Evolutionary conservation across 2,329 filamentous ascomycete species (phyloP), one percentile per base, ranked within the genome.

Genomic region (Macroventuria anomochaeta): DNA sequence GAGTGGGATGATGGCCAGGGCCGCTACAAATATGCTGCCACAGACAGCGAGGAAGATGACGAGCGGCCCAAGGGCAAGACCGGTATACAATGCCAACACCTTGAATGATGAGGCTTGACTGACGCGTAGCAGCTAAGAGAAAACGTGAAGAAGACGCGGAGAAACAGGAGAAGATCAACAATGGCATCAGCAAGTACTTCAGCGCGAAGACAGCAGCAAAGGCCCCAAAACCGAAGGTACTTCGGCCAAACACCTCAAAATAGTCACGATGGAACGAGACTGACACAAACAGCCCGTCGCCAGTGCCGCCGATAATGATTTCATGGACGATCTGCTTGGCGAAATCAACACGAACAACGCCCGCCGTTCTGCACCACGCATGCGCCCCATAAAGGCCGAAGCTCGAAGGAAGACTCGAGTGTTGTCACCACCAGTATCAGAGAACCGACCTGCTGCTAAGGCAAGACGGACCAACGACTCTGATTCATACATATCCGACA

Each of bases 151-250:
- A 96, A 63, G 92, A 96, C 53, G 87, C 90, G 60, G 87, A 91
- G 53, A 89, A 90, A 72, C 86, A 89, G 68, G 90, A 96, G 65
- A 92, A 90, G 73, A 91, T 92, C 62, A 92, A 96, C 75, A 89
- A 90, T 69, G 89, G 92, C 64, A 97, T 99, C 71, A 92, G 88
- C 76, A 93, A 96, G 68, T 99, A 96, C 77, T 97, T 99, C 73
- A 93, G 85, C 63, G 90, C 89, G 64, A 91, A 91, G 48, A 83
- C 85, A 28, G 80, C 80, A 29, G 75, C 79, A 31, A 74, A 78
- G 43, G 87, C 87, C 52, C 80, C 88, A 12, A 97, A 97, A 72
- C 82, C 89, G 15, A 97, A 96, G 83, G 91, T 93, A 75, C 53
- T 75, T 23, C 53, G 53, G 7, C 3, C 2, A 10, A 3, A 11